Evolutionary conservation across 176 grass and related monocot genomes (phyloP).

Genomic region (Raddia distichophylla): DNA sequence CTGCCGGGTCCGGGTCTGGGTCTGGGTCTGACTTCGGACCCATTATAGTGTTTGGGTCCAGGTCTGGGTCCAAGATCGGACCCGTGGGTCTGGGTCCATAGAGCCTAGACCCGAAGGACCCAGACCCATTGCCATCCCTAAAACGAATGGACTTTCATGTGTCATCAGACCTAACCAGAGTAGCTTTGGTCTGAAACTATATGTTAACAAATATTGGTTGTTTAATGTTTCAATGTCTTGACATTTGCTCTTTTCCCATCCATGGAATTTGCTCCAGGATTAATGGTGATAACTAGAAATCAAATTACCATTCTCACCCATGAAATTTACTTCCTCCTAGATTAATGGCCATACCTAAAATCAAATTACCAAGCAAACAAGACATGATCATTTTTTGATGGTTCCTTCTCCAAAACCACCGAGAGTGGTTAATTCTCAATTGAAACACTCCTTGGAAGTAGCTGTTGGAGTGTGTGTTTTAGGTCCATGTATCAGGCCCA

Average conservation of each 20-base stretch:
- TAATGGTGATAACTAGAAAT: not conserved
- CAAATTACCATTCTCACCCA: not conserved
- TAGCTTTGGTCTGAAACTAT: not conserved
- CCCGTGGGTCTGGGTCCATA: too few species aligned
- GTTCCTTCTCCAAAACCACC: not conserved
- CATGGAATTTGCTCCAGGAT: not conserved
- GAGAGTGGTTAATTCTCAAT: not conserved
- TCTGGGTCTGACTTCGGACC: too few species aligned
- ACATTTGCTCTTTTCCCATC: not conserved
- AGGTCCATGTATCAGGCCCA: too few species aligned
- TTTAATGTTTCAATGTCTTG: not conserved
- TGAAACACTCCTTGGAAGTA: not conserved
- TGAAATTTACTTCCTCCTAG: not conserved
- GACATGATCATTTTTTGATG: not conserved
- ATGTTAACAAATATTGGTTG: not conserved
- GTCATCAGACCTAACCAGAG: not conserved
- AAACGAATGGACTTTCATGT: slow-evolving; percentile 17
- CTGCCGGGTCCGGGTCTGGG: too few species aligned
- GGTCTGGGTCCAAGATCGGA: too few species aligned
- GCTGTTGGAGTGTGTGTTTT: too few species aligned
- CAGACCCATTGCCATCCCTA: too few species aligned
- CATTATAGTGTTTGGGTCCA: too few species aligned
- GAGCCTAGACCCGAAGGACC: too few species aligned
- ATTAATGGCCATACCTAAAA: not conserved
- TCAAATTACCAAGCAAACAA: not conserved